Percentiles rank a stretch among this genome's conserved stretches.
These are phyloP conservation scores for Geotrichum klebahnii DNA, from an alignment of 1,139 yeast species.

Conservation along the genomic window DNA sequence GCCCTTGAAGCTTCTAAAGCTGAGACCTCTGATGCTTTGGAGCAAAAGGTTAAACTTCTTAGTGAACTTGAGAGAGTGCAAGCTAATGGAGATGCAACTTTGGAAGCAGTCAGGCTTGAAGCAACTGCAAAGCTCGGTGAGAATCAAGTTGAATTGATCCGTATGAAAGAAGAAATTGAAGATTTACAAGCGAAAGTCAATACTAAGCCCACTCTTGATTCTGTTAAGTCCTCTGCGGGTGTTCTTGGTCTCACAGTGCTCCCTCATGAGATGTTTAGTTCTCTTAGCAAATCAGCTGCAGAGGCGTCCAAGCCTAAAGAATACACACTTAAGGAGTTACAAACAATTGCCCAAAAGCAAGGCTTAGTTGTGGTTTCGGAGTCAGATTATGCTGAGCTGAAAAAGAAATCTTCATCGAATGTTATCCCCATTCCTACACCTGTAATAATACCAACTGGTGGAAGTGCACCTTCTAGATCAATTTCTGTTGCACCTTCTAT, in stretches of 20 bases:
- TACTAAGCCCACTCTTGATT: conserved; percentile 17
- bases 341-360: conserved; percentile 12
- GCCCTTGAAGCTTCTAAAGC: conserved; percentile 7
- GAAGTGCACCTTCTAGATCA: conserved; percentile 11
- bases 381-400: conserved; percentile 19
- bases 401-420: conserved; percentile 15
- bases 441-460: conserved; percentile 4
- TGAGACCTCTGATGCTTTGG: conserved; percentile 3
- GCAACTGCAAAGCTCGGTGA: not conserved
- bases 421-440: conserved; percentile 23
- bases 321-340: conserved; percentile 11
- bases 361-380: conserved; percentile 22
- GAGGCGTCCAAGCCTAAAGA: conserved; percentile 17
- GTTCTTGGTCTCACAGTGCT: conserved; percentile 18
- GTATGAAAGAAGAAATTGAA: conserved; percentile 12
- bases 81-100: not conserved
- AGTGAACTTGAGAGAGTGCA: conserved; percentile 7
- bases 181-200: conserved; percentile 7
- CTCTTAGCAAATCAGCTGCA: conserved; percentile 17
- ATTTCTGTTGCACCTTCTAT: conserved; percentile 10
- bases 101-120: conserved; percentile 4
- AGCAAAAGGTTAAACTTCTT: conserved; percentile 1
- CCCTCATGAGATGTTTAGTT: conserved; percentile 18
- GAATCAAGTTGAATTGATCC: conserved; percentile 7
- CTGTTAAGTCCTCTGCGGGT: conserved; percentile 17